A percentile compares a stretch with the other conserved stretches of the same genome.
Evolutionary conservation across 2,329 filamentous ascomycete genomes (phyloP).

Genomic region (Aureobasidium leucospermi): DNA sequence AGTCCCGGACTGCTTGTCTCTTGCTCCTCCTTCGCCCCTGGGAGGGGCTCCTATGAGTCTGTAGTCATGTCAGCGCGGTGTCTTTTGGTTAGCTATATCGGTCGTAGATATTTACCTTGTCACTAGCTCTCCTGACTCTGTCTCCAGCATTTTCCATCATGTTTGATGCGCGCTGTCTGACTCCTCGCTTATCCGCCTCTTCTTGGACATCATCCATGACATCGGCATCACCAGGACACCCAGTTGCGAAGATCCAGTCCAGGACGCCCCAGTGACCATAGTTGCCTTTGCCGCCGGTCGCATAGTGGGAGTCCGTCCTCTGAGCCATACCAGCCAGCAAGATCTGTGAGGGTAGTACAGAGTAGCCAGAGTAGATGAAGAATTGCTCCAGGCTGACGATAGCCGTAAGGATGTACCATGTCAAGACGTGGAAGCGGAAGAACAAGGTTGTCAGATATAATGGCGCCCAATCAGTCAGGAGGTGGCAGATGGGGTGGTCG

Average conservation of each 20-base stretch:
- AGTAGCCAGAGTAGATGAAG: conserved; percentile 61
- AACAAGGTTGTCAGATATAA: conserved; percentile 57
- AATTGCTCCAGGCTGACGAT: conserved; percentile 61
- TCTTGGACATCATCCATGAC: conserved; percentile 48
- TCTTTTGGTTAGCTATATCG: neutral
- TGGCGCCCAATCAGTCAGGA: conserved; percentile 58
- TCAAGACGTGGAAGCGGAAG: conserved; percentile 66
- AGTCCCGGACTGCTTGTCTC: neutral
- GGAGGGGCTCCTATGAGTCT: neutral
- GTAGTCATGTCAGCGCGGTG: neutral
- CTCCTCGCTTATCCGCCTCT: conserved; percentile 49
- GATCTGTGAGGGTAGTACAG: conserved; percentile 50
- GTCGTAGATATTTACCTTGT: neutral
- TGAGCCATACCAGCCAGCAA: conserved; percentile 53
- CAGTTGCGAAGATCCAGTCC: conserved; percentile 55
- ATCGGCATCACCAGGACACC: conserved; percentile 36
- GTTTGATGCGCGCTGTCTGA: conserved; percentile 36
- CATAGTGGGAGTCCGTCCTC: conserved; percentile 52
- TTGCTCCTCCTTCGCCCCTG: neutral
- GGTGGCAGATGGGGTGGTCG: conserved; percentile 59
- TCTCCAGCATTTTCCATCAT: conserved; percentile 22
- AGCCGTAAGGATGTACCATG: conserved; percentile 58
- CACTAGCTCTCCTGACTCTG: conserved; percentile 21
- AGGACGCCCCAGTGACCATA: conserved; percentile 55
- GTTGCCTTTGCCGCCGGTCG: conserved; percentile 42